Evolutionary conservation across 2,329 filamentous ascomycete species (phyloP), one percentile per base, ranked within the genome.

Genomic region (Xylariaceae sp.): DNA sequence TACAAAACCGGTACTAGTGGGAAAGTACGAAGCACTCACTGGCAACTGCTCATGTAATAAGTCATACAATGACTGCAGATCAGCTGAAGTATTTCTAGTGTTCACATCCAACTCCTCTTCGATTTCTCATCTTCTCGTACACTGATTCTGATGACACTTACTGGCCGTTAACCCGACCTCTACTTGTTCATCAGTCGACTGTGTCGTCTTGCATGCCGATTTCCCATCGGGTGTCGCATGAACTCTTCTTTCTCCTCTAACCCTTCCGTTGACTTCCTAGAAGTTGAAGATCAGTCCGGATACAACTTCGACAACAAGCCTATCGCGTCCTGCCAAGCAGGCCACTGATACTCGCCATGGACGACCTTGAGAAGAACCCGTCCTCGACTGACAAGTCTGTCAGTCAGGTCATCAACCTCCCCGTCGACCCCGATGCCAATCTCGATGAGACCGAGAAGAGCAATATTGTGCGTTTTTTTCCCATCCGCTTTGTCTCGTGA

Each of bases 401-500:
- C 13, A 60, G 57, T 18, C 60, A 55, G 45, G 53, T 62, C 6
- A 11, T 44, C n/a, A 51, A 30, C 39, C 49, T 73, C 8, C 68
- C 69, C 2, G 67, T 70, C 7, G 82, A 87, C 65, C 84, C 84
- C 0, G 84, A 87, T 68, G 81, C 79, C 30, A 79, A 80, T 8
- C 72, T 85, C 54, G 82, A 75, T 56, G 78, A 79, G 2, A 82
- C 82, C 62, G 83, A 87, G 65, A 78, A 74, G 61, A 80, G 79
- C 18, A 76, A 74, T 52, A 80, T 82, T 65, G 84, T 86, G 73
- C 59, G 77, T 53, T 37, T 35, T 35, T 3, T 44, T 8, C 23
- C 51, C n/a, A 9, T n/a, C 30, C 9, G n/a, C 18, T 35, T 18
- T 45, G n/a, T 35, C n/a, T 45, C 7, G 52, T 49, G 15, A 41